A percentile compares a stretch with the other conserved stretches of the same genome.
phyloP scores from a whole-genome alignment of 345 rosid species.

The Bruguiera gymnorhiza region DNA sequence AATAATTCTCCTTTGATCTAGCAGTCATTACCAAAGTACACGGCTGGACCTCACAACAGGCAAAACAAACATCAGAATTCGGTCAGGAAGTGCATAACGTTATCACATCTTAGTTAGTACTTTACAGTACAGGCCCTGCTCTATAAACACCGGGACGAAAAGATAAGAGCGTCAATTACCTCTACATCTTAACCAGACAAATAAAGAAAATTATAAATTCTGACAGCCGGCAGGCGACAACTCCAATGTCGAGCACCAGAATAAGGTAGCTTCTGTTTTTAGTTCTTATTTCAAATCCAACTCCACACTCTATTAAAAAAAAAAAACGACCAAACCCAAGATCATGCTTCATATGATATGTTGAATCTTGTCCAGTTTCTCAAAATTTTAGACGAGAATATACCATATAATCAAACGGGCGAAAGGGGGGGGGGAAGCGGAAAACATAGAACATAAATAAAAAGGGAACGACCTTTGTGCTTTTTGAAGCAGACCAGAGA shows the following conservation, averaged over 20 bases:
- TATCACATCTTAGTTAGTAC: neutral
- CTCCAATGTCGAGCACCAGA: neutral
- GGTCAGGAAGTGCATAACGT: neutral
- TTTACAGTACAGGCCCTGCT: neutral
- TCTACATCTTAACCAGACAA: neutral
- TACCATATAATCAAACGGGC: no score
- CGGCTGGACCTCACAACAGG: neutral
- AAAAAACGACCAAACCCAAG: neutral
- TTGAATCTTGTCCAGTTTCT: no score
- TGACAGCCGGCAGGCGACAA: no score
- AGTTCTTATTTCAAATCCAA: neutral
- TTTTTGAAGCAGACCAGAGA: constrained; percentile 50
- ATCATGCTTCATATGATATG: neutral
- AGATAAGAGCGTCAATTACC: neutral
- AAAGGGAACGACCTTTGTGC: constrained; percentile 34
- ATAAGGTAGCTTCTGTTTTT: no score
- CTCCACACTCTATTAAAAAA: neutral
- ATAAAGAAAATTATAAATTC: neutral
- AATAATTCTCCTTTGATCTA: no score
- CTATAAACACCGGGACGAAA: neutral
- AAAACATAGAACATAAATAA: neutral
- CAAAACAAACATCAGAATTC: neutral
- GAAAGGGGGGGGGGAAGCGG: no score
- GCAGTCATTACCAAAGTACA: no score
- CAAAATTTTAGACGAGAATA: no score